A percentile compares a stretch with the other conserved stretches of the same genome.
These are phyloP conservation scores for Candida dajiaensis DNA, from an alignment of 805 yeast genomes.

Conservation along the genomic window DNA sequence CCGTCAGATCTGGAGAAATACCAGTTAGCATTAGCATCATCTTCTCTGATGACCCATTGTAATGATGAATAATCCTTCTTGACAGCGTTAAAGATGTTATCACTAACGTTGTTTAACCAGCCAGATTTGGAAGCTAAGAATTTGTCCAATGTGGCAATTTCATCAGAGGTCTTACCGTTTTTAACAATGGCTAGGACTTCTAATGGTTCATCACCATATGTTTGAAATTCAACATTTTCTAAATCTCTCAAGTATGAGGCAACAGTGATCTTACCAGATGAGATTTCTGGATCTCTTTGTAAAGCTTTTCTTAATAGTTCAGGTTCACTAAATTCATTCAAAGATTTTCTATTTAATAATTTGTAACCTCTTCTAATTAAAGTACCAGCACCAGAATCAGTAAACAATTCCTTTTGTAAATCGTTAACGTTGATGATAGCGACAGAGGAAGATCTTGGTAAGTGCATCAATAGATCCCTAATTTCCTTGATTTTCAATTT, in stretches of 20 bases:
- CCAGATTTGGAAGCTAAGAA: conserved; percentile 85
- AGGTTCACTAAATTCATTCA: conserved; percentile 64
- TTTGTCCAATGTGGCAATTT: conserved; percentile 70
- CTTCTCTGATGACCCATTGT: conserved; percentile 88
- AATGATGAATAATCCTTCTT: conserved; percentile 65
- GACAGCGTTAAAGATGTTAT: conserved; percentile 82
- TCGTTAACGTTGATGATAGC: conserved; percentile 95
- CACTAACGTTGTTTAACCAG: conserved; percentile 97
- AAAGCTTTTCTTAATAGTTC: conserved; percentile 74
- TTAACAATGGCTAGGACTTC: conserved; percentile 88
- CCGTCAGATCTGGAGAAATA: conserved; percentile 92
- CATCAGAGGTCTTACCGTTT: conserved; percentile 32
- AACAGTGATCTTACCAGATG: conserved; percentile 63
- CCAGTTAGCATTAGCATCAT: conserved; percentile 88
- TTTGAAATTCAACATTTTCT: conserved; percentile 56
- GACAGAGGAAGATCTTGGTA: conserved; percentile 96
- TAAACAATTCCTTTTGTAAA: conserved; percentile 93
- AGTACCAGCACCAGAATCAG: conserved; percentile 99
- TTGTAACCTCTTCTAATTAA: conserved; percentile 96
- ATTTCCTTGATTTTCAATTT: conserved; percentile 95
- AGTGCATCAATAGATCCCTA: conserved; percentile 84
- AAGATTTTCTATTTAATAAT: conserved; percentile 62
- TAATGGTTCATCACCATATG: conserved; percentile 92
- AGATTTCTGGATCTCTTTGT: conserved; percentile 68
- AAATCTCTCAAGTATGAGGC: conserved; percentile 76